These are phyloP conservation scores for Pogostemon cablin DNA, from an alignment of 257 asterid species.

Conservation along the genomic window DNA sequence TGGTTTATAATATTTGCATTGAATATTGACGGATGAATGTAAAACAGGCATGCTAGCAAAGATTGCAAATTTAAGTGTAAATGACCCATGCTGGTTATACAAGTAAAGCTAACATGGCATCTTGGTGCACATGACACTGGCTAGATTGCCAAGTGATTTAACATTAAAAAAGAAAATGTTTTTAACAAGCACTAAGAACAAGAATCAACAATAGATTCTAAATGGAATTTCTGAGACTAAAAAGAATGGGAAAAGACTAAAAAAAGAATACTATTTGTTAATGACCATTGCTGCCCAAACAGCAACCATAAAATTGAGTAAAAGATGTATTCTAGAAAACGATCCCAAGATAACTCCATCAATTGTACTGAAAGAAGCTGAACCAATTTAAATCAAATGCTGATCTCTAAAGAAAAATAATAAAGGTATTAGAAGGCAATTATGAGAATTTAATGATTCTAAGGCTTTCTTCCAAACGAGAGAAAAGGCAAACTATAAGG, in stretches of 20 bases:
- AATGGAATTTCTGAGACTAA: background rate
- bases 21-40: background rate
- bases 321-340: no score
- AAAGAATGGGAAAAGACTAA: background rate
- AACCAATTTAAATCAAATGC: conserved; percentile 6
- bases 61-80: background rate
- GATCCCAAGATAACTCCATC: background rate
- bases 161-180: background rate
- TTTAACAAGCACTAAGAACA: background rate
- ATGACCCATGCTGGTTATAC: background rate
- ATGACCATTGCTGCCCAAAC: conserved; percentile 1
- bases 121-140: background rate
- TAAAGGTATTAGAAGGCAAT: background rate
- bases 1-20: background rate
- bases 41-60: background rate
- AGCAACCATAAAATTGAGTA: background rate
- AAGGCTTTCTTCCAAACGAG: background rate
- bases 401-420: conserved; percentile 4
- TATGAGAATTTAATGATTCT: background rate
- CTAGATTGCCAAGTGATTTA: background rate
- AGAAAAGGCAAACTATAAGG: background rate
- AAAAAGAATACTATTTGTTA: background rate
- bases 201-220: background rate
- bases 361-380: background rate
- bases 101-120: background rate